Conservation (phyloP, 345 rosid genomes). For the Carallia pectinifolia region DNA sequence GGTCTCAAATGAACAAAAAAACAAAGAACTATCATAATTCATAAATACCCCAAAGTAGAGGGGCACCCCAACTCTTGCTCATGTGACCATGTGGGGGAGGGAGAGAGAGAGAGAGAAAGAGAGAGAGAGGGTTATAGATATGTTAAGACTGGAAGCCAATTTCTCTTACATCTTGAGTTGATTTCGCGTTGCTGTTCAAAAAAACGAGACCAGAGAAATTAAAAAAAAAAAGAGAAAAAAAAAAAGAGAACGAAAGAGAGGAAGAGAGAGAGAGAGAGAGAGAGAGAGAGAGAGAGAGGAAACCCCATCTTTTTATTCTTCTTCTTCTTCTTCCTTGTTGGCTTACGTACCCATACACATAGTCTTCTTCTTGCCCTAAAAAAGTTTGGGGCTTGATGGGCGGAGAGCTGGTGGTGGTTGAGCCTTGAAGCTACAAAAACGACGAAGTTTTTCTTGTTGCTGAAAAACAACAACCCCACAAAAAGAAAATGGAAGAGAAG, state of each 20-base stretch:
- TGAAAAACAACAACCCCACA: not conserved
- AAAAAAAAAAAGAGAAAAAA: slow-evolving; percentile 11
- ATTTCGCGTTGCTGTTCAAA: slow-evolving; percentile 41
- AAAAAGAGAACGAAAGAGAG: not conserved
- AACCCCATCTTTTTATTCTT: slow-evolving; percentile 4
- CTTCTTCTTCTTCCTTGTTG: not conserved
- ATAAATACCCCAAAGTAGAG: no score
- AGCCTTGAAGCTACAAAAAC: slow-evolving; percentile 6
- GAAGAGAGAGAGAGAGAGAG: not conserved
- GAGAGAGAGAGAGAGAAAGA: not conserved
- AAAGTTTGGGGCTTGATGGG: slow-evolving; percentile 2
- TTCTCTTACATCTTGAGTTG: slow-evolving; percentile 33
- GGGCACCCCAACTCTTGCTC: no score
- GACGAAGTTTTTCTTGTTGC: slow-evolving; percentile 1
- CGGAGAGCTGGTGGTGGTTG: slow-evolving; percentile 1
- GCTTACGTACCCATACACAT: not conserved
- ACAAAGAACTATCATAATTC: no score
- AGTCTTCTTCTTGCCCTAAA: slow-evolving; percentile 7
- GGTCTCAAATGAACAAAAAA: no score
- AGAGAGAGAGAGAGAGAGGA: slow-evolving; percentile 6
- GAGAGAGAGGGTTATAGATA: not conserved
- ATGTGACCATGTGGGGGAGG: no score
- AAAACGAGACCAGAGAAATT: not conserved
- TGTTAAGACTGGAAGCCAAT: slow-evolving; percentile 11
- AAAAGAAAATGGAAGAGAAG: slow-evolving; percentile 54